Evolutionary conservation across 257 asterid genomes (phyloP).

Genomic region (Paulownia fortunei): DNA sequence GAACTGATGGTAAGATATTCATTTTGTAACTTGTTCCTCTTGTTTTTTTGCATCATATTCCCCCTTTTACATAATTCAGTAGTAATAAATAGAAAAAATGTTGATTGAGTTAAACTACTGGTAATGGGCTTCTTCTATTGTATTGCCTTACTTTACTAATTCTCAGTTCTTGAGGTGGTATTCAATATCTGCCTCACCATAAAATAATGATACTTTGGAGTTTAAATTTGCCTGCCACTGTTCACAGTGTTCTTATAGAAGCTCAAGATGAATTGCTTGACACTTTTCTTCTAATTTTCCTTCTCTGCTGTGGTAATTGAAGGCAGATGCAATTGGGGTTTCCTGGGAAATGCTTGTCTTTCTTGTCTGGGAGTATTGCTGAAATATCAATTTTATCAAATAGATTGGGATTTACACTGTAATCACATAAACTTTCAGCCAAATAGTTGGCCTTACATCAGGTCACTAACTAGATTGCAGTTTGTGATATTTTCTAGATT

Average conservation of each 20-base stretch:
- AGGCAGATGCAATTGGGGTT: neutral
- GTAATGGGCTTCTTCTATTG: neutral
- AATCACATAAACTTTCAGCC: neutral
- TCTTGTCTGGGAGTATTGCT: constrained; percentile 1
- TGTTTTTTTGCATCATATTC: neutral
- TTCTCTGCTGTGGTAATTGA: neutral
- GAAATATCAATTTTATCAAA: neutral
- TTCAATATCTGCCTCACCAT: neutral
- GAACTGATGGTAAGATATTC: constrained; percentile 77
- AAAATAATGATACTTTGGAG: neutral
- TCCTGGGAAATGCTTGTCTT: neutral
- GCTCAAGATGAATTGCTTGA: constrained; percentile 1
- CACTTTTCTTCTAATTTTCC: neutral
- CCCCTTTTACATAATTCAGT: neutral
- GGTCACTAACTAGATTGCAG: neutral
- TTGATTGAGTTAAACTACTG: neutral
- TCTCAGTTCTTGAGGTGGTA: neutral
- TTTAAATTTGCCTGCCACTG: neutral
- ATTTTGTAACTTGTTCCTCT: neutral
- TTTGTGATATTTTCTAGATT: neutral
- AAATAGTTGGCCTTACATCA: neutral
- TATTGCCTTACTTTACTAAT: neutral
- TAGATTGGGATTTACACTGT: neutral
- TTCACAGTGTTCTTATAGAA: neutral
- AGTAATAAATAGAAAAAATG: neutral